Percentiles rank a stretch among this genome's conserved stretches.
Conservation (phyloP, 78 protist genomes). For the Reticulomyxa filosa region DNA sequence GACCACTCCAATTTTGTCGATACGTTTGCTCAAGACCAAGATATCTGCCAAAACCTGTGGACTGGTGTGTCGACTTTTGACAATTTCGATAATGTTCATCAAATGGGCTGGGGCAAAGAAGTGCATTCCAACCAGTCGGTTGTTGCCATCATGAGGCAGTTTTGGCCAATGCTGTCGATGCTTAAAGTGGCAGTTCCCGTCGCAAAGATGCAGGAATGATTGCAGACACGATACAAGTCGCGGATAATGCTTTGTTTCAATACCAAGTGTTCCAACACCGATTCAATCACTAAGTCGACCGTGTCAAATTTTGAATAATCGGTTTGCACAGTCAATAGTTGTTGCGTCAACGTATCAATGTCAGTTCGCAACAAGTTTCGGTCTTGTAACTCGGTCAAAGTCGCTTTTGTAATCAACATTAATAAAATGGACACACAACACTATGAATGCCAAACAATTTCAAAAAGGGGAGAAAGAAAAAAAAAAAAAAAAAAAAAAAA, state of each 20-base stretch:
- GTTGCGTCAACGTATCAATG: no score
- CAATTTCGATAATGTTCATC: conserved; percentile 33
- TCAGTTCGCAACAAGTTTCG: no score
- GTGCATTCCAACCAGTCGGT: conserved; percentile 29
- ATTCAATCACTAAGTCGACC: conserved; percentile 30
- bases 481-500: no score
- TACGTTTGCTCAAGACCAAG: conserved; percentile 5
- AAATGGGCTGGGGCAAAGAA: conserved; percentile 46
- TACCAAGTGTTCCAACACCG: conserved; percentile 27
- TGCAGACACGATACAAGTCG: conserved; percentile 13
- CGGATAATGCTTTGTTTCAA: conserved; percentile 31
- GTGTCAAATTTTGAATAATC: not conserved
- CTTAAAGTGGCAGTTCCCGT: conserved; percentile 29
- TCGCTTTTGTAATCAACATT: no score
- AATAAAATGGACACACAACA: no score
- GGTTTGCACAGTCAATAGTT: not conserved
- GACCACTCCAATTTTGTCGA: conserved; percentile 22
- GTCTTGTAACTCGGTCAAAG: no score
- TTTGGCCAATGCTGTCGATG: conserved; percentile 11
- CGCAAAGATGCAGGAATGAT: conserved; percentile 21
- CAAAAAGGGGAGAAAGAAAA: no score
- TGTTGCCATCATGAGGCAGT: not conserved
- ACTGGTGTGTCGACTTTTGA: conserved; percentile 5
- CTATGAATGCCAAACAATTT: no score
- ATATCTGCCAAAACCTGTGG: not conserved